These are phyloP conservation scores for Dalechampia spathulata DNA, from an alignment of 441 rosid species.

Conservation along the genomic window DNA sequence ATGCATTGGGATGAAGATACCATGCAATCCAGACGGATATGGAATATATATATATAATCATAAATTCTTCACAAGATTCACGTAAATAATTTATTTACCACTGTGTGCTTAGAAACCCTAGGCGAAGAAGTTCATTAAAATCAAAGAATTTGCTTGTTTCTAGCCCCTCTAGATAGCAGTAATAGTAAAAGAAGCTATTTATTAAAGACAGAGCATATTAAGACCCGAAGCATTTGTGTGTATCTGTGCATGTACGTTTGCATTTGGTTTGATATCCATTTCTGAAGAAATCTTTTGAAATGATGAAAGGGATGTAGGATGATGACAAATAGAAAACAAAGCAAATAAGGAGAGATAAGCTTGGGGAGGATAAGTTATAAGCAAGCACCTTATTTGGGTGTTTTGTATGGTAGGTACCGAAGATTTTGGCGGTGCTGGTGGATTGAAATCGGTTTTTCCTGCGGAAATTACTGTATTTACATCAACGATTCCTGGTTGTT, in stretches of 20 bases:
- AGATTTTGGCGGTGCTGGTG: slow-evolving; percentile 15
- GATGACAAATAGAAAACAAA: too few relatives aligned
- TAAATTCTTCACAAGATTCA: neutral
- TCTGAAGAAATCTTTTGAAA: too few relatives aligned
- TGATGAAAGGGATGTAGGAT: too few relatives aligned
- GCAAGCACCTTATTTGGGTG: slow-evolving; percentile 28
- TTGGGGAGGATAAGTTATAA: too few relatives aligned
- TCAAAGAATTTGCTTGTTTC: too few relatives aligned
- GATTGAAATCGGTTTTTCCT: slow-evolving; percentile 26
- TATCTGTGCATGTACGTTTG: too few relatives aligned
- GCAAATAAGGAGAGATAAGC: neutral
- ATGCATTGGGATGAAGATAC: slow-evolving; percentile 22
- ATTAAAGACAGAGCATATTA: too few relatives aligned
- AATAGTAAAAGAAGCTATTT: too few relatives aligned
- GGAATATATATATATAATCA: neutral
- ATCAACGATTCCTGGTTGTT: slow-evolving; percentile 25
- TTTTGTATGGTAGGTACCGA: slow-evolving; percentile 12
- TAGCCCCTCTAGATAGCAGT: too few relatives aligned
- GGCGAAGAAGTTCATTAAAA: too few relatives aligned
- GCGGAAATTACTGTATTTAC: slow-evolving; percentile 20
- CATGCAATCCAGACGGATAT: slow-evolving; percentile 15
- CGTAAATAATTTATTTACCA: neutral
- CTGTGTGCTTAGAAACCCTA: slow-evolving; percentile 13
- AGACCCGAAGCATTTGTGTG: too few relatives aligned
- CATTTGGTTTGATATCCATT: too few relatives aligned